Conservation (phyloP, 2,329 filamentous ascomycete species). For the Paraconiothyrium brasiliense region DNA sequence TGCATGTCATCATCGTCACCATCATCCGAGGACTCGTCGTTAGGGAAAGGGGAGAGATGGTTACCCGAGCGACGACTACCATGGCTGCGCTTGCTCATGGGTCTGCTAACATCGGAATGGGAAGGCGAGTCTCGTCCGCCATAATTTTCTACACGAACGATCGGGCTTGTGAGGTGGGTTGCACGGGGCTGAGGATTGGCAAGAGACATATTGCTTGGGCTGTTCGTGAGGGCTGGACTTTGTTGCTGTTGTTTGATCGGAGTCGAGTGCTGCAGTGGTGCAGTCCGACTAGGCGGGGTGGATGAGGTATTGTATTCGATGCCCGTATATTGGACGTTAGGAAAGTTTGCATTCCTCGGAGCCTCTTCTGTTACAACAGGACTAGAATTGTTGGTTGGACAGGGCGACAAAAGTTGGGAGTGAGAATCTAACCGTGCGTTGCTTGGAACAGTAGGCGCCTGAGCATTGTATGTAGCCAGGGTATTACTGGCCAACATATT, state of each 20-base stretch:
- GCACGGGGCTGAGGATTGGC: constrained; percentile 38
- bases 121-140: constrained; percentile 47
- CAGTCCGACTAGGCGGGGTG: constrained; percentile 38
- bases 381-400: constrained; percentile 48
- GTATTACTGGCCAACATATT: constrained; percentile 37
- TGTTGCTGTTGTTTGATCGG: constrained; percentile 47
- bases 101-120: constrained; percentile 44
- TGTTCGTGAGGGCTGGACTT: constrained; percentile 51
- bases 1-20: constrained; percentile 37
- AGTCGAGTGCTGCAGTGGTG: constrained; percentile 35
- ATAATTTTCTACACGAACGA: constrained; percentile 51
- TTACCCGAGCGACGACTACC: constrained; percentile 47
- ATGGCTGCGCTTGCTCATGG: constrained; percentile 47
- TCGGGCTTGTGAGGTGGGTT: constrained; percentile 49
- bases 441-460: constrained; percentile 31
- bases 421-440: constrained; percentile 37
- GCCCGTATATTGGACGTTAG: constrained; percentile 31
- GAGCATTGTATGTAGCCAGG: constrained; percentile 44
- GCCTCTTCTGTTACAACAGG: constrained; percentile 45
- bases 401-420: constrained; percentile 48
- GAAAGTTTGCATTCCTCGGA: constrained; percentile 25
- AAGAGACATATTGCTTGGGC: constrained; percentile 40
- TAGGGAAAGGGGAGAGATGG: constrained; percentile 50
- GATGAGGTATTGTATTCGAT: constrained; percentile 32
- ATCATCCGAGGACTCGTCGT: constrained; percentile 46